Evolutionary conservation across 768 basidiomycete species (phyloP), one percentile per base, ranked within the genome.

Genomic region (Rhodotorula toruloides): DNA sequence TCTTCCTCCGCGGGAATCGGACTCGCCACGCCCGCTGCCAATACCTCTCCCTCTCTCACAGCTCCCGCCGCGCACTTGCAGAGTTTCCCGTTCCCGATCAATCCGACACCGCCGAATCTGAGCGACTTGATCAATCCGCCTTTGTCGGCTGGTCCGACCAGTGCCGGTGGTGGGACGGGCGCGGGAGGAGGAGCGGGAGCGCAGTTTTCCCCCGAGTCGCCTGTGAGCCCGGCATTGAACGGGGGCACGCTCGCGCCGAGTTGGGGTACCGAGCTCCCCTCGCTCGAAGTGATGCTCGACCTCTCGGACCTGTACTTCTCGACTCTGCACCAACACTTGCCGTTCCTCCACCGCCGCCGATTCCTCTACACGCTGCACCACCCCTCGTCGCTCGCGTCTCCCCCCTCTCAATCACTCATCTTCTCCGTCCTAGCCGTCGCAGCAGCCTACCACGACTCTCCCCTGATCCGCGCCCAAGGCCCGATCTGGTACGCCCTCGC

Each of bases 301-400:
- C 54, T 70, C 19, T 59, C 69, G n/a, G 54, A 68, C 47, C 42
- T 72, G 31, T 72, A 63, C 54, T 72, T 72, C 49, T 29, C 48
- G 27, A 69, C 67, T 13, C 60, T 63, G 19, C 67, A 72, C 49
- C 25, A 29, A 6, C 67, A 68, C 43, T 49, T 72, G 16, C 71
- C 71, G 5, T 69, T 72, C 65, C 47, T 72, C 14, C 67, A 72
- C 43, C 67, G 61, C 31, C 61, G 64, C 47, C 71, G 71, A 8
- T 72, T 69, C 62, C 61, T 68, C 27, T 72, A 63, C 62, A 58
- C 71, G 1, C 50, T 66, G 3, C 58, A 59, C 44, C 63, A 68
- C 27, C 67, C 67, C 8, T 39, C 61, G 7, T 60, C 67, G 5
- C 57, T 68, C n/a, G 8, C 61, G 29, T 44, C 64, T 1, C 53